Percentiles rank a stretch among this genome's conserved stretches.
These are phyloP conservation scores for Fusarium sp. DNA, from an alignment of 2,329 filamentous ascomycete species.

Conservation along the genomic window DNA sequence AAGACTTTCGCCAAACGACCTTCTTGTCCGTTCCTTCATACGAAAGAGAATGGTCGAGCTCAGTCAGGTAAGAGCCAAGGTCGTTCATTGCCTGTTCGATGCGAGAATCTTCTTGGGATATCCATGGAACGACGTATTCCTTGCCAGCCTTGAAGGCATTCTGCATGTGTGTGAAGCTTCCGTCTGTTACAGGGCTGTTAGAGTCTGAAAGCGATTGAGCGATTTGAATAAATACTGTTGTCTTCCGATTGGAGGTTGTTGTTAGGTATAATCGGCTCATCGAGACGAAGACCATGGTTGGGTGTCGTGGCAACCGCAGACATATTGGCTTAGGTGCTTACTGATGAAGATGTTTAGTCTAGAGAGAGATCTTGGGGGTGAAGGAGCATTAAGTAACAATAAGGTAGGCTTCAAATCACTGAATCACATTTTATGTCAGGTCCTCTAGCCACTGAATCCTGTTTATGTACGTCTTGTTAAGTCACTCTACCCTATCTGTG, in stretches of 20 bases:
- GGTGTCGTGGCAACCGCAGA: background rate
- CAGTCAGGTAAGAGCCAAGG: constrained; percentile 1
- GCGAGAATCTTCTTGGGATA: background rate
- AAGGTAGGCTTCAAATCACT: fast-evolving
- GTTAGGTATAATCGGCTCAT: background rate
- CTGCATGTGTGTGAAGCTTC: background rate
- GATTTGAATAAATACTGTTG: background rate
- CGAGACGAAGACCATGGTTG: background rate
- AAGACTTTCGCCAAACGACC: constrained; percentile 19
- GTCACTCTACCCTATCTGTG: background rate
- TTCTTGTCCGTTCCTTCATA: constrained; percentile 28
- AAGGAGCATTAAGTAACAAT: background rate
- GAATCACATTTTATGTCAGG: background rate
- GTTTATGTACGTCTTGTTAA: background rate
- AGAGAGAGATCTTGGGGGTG: fast-evolving
- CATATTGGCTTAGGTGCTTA: background rate
- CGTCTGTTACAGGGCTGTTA: background rate
- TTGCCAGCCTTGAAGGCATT: constrained; percentile 9
- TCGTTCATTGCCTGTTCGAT: constrained; percentile 22
- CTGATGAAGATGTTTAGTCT: background rate
- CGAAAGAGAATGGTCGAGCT: constrained; percentile 15
- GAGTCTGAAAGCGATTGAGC: fast-evolving
- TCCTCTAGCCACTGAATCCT: background rate
- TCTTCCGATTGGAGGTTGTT: too few relatives aligned
- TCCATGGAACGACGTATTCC: constrained; percentile 15